Conservation (phyloP, 305 asterid genomes). For the Fraxinus velutina region DNA sequence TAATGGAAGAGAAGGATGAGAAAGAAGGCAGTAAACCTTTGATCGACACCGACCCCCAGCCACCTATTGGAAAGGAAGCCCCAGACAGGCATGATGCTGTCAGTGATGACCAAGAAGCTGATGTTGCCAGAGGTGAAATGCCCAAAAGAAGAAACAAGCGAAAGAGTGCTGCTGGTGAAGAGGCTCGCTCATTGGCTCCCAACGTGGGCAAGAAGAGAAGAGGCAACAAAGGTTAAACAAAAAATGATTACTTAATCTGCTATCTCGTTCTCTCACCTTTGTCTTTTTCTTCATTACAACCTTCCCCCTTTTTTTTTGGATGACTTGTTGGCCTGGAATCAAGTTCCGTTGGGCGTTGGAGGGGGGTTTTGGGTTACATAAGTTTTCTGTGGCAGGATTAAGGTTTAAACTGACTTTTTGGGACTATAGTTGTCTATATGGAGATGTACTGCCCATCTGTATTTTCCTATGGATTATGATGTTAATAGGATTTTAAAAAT, state of each 20-base stretch:
- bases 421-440: slow-evolving; percentile 17
- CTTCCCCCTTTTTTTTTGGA: not conserved
- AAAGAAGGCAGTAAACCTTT: slow-evolving; percentile 15
- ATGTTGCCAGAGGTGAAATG: slow-evolving; percentile 11
- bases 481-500: not conserved
- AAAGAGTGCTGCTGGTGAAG: slow-evolving; percentile 19
- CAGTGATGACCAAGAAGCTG: slow-evolving; percentile 2
- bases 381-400: not conserved
- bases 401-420: not conserved
- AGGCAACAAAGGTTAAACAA: not conserved
- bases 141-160: slow-evolving; percentile 21
- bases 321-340: not conserved
- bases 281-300: slow-evolving; percentile 9
- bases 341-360: not conserved
- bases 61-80: slow-evolving; percentile 15
- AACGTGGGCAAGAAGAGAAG: slow-evolving; percentile 15
- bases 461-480: not conserved
- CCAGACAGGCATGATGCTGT: slow-evolving; percentile 12
- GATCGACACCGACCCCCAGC: slow-evolving; percentile 11
- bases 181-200: not conserved
- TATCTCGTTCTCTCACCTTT: not conserved
- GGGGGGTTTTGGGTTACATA: not conserved
- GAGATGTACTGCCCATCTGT: not conserved
- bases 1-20: slow-evolving; percentile 27
- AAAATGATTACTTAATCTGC: not conserved